These are phyloP conservation scores for Atkinsonella hypoxylon DNA, from an alignment of 2,329 filamentous ascomycete genomes.

Conservation along the genomic window DNA sequence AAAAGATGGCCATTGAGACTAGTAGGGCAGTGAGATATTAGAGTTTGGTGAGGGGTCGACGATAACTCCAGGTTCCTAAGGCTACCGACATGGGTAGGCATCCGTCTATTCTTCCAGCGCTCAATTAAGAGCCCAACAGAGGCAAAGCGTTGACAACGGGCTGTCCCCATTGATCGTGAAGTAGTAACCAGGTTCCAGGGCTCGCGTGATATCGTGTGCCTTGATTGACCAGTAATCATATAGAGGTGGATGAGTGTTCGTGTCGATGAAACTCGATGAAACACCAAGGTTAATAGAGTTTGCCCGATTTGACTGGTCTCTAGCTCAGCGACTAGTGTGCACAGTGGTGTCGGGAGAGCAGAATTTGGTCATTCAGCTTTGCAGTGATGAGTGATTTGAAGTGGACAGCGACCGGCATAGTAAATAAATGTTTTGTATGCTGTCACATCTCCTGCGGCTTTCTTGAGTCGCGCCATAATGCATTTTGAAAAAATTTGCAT, in stretches of 20 bases:
- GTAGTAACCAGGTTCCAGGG: background rate
- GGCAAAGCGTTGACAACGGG: background rate
- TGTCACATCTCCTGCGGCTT: too few species aligned
- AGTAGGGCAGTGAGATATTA: background rate
- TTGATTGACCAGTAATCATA: background rate
- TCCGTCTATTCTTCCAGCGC: background rate
- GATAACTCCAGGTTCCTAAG: background rate
- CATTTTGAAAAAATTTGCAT: too few species aligned
- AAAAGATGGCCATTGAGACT: too few species aligned
- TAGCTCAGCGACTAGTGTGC: background rate
- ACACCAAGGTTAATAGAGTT: background rate
- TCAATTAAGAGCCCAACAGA: background rate
- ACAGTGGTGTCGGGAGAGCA: too few species aligned
- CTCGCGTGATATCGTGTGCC: background rate
- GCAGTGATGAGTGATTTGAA: background rate
- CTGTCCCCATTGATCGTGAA: background rate
- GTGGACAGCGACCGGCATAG: too few species aligned
- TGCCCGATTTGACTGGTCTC: background rate
- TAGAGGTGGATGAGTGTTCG: background rate
- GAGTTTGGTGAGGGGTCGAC: background rate
- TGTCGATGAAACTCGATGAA: background rate
- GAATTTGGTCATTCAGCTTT: background rate
- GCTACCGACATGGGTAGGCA: background rate
- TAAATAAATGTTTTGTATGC: too few species aligned
- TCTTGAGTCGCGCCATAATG: too few species aligned